These are phyloP conservation scores for Begonia masoniana DNA, from an alignment of 306 rosid species.

Conservation along the genomic window DNA sequence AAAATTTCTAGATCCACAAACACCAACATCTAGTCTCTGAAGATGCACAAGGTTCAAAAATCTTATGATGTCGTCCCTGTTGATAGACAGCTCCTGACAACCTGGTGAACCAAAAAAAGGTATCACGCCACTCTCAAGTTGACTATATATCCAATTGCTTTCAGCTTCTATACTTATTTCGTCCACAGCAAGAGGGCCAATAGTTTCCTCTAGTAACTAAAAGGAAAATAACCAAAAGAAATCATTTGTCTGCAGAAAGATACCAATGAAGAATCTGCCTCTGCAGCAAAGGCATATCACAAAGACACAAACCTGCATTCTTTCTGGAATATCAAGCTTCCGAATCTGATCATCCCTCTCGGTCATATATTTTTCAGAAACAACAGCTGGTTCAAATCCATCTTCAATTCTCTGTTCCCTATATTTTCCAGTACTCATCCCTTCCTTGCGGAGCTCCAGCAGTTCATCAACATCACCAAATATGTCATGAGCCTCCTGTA, in stretches of 20 bases:
- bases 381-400: constrained; percentile 81
- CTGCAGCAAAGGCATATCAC: background rate
- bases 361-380: constrained; percentile 86
- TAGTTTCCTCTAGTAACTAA: constrained; percentile 68
- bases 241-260: background rate
- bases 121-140: constrained; percentile 39
- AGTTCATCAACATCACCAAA: constrained; percentile 86
- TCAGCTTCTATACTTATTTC: constrained; percentile 54
- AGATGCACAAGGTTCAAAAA: constrained; percentile 81
- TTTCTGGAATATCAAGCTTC: constrained; percentile 75
- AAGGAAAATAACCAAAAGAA: constrained; percentile 6
- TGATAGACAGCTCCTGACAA: constrained; percentile 33
- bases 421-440: constrained; percentile 37
- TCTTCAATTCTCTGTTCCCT: constrained; percentile 74
- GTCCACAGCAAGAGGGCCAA: constrained; percentile 58
- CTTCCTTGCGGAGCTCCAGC: constrained; percentile 44
- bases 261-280: background rate
- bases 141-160: constrained; percentile 58
- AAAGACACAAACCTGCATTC: constrained; percentile 67
- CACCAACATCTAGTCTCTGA: constrained; percentile 84
- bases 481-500: constrained; percentile 91
- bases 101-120: constrained; percentile 51
- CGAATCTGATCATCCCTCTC: constrained; percentile 73
- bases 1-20: constrained; percentile 2
- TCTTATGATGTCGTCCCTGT: constrained; percentile 51